Evolutionary conservation across 768 basidiomycete genomes (phyloP).

Genomic region (Kockovaella imperatae): DNA sequence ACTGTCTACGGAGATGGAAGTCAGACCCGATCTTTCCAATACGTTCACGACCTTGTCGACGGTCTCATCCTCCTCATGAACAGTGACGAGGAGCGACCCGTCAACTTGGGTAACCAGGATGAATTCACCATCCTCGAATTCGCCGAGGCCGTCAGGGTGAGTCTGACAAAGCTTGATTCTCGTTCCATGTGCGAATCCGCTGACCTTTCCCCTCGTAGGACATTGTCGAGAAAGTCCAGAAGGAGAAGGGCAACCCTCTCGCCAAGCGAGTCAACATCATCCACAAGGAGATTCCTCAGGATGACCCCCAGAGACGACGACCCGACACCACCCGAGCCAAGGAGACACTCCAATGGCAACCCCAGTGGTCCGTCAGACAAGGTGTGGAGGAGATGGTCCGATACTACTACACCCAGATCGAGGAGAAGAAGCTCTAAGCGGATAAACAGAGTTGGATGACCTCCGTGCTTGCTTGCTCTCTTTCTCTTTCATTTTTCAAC

Average conservation of each 20-base stretch:
- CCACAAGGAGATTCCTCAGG: conserved; percentile 43
- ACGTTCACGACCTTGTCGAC: conserved; percentile 94
- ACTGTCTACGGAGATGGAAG: conserved; percentile 91
- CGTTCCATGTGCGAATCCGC: not conserved
- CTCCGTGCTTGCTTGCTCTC: too few relatives aligned
- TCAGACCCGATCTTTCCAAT: conserved; percentile 86
- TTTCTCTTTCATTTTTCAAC: too few relatives aligned
- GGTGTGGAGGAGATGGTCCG: conserved; percentile 51
- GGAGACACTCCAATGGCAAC: conserved; percentile 76
- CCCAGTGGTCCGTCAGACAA: conserved; percentile 85
- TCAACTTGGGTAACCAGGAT: conserved; percentile 92
- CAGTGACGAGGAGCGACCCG: conserved; percentile 81
- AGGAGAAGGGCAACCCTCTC: conserved; percentile 50
- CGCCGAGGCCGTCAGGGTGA: conserved; percentile 70
- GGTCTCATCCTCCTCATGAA: conserved; percentile 69
- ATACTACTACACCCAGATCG: conserved; percentile 38
- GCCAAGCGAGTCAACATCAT: conserved; percentile 44
- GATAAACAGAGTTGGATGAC: too few relatives aligned
- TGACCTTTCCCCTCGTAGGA: conserved; percentile 46
- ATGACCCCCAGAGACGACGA: conserved; percentile 84
- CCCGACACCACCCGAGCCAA: conserved; percentile 90
- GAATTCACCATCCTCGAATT: conserved; percentile 95
- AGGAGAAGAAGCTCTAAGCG: conserved; percentile 31
- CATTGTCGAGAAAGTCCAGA: conserved; percentile 85
- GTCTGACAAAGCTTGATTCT: conserved; percentile 1